Evolutionary conservation across 2,329 filamentous ascomycete genomes (phyloP).

Genomic region (Thielaviopsis cerberus): DNA sequence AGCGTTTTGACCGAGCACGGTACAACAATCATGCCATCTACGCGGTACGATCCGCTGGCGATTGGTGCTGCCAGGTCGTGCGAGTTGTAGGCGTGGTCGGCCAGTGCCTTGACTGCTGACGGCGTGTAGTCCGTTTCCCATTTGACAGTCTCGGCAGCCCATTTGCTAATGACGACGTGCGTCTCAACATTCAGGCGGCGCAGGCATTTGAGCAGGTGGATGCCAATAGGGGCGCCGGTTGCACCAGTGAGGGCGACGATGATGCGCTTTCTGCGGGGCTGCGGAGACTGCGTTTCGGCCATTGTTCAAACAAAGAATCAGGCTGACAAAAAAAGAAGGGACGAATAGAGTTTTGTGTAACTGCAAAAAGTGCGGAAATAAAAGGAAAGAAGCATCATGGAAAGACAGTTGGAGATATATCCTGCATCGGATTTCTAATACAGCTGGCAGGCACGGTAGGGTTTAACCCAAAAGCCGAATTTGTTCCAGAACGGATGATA

Average conservation of each 20-base stretch:
- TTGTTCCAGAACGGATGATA: too few relatives aligned
- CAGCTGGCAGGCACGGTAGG: too few relatives aligned
- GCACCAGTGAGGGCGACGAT: constrained; percentile 32
- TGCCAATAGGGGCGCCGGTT: constrained; percentile 26
- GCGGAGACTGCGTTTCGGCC: neutral
- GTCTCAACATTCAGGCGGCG: constrained; percentile 27
- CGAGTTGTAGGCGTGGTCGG: constrained; percentile 21
- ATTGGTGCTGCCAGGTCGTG: constrained; percentile 27
- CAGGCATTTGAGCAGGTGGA: constrained; percentile 24
- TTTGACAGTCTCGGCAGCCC: constrained; percentile 28
- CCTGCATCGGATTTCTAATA: too few relatives aligned
- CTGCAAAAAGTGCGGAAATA: too few relatives aligned
- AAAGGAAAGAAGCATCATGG: too few relatives aligned
- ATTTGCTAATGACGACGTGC: constrained; percentile 29
- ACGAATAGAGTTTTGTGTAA: too few relatives aligned
- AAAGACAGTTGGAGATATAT: too few relatives aligned
- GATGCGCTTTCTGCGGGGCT: constrained; percentile 17
- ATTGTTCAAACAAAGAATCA: too few relatives aligned
- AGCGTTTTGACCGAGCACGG: constrained; percentile 32
- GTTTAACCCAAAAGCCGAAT: too few relatives aligned
- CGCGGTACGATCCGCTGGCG: constrained; percentile 25
- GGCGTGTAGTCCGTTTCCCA: constrained; percentile 26
- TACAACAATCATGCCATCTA: constrained; percentile 28
- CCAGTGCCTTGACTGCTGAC: constrained; percentile 21
- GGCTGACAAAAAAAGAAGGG: neutral